Evolutionary conservation across 257 asterid genomes (phyloP).

Genomic region (Jaltomata sinuosa): DNA sequence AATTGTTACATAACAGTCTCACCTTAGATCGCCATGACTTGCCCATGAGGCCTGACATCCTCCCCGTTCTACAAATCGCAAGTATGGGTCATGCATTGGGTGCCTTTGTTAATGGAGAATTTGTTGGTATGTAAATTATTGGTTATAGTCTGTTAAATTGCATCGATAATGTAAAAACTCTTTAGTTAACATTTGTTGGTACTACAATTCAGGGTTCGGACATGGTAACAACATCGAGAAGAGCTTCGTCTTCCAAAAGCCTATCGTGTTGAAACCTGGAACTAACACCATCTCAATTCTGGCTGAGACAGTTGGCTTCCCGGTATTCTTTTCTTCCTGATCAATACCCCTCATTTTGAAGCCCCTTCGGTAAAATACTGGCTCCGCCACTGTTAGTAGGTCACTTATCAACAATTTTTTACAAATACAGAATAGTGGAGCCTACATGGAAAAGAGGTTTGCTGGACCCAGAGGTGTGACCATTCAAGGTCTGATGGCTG

Average conservation of each 20-base stretch:
- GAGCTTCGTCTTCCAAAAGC: constrained; percentile 41
- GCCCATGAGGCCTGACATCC: constrained; percentile 59
- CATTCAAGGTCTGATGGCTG: constrained; percentile 62
- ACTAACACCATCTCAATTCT: constrained; percentile 39
- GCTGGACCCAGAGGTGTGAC: constrained; percentile 58
- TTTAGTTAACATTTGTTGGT: constrained; percentile 23
- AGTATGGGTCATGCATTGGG: constrained; percentile 66
- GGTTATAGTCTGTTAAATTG: neutral
- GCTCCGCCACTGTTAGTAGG: too few species aligned
- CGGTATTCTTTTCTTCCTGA: constrained; percentile 24
- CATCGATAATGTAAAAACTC: neutral
- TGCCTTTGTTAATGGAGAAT: constrained; percentile 59
- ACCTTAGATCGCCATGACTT: constrained; percentile 35
- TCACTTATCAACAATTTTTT: neutral
- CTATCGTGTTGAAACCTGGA: constrained; percentile 33
- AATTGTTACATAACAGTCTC: constrained; percentile 19
- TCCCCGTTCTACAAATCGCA: constrained; percentile 53
- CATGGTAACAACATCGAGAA: constrained; percentile 69
- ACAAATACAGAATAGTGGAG: constrained; percentile 59
- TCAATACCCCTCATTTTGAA: neutral
- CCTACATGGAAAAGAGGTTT: constrained; percentile 70
- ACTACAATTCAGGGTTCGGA: constrained; percentile 36
- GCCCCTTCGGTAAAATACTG: too few species aligned
- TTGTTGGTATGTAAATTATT: constrained; percentile 24
- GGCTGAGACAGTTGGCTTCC: constrained; percentile 72